phyloP scores from a whole-genome alignment of 2,329 filamentous ascomycete species.

The Aspergillus hortae region DNA sequence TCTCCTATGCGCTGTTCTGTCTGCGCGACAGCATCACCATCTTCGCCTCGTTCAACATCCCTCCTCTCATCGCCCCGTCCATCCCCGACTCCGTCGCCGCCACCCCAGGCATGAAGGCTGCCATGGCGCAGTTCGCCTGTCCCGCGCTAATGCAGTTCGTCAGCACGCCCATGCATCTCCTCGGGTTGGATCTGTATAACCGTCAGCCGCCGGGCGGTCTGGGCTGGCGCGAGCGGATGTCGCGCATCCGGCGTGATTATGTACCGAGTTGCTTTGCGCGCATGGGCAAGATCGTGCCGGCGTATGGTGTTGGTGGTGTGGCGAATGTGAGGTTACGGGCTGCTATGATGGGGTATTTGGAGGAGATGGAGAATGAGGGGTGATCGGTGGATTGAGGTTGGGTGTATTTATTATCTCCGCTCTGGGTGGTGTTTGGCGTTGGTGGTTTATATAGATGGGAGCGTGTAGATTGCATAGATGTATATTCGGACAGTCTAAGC shows the following conservation, averaged over 20 bases:
- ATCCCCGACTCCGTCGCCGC: conserved; percentile 54
- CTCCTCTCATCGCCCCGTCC: conserved; percentile 69
- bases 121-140: conserved; percentile 73
- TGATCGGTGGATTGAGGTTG: neutral
- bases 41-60: conserved; percentile 88
- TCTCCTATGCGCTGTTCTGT: conserved; percentile 76
- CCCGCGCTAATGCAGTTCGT: conserved; percentile 75
- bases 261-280: conserved; percentile 67
- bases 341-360: conserved; percentile 62
- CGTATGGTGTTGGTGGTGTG: conserved; percentile 84
- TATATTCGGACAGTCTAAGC: too few relatives aligned
- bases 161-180: conserved; percentile 78
- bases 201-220: conserved; percentile 46
- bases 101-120: conserved; percentile 47
- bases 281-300: conserved; percentile 81
- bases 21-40: conserved; percentile 82
- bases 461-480: too few relatives aligned
- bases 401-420: neutral
- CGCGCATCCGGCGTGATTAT: conserved; percentile 71
- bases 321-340: conserved; percentile 72
- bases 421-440: too few relatives aligned
- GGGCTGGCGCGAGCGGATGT: conserved; percentile 59
- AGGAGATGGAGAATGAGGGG: conserved; percentile 33
- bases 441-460: too few relatives aligned
- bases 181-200: conserved; percentile 86